These are phyloP conservation scores for Ophiostoma tasmaniense DNA, from an alignment of 2,329 filamentous ascomycete species.

Conservation along the genomic window DNA sequence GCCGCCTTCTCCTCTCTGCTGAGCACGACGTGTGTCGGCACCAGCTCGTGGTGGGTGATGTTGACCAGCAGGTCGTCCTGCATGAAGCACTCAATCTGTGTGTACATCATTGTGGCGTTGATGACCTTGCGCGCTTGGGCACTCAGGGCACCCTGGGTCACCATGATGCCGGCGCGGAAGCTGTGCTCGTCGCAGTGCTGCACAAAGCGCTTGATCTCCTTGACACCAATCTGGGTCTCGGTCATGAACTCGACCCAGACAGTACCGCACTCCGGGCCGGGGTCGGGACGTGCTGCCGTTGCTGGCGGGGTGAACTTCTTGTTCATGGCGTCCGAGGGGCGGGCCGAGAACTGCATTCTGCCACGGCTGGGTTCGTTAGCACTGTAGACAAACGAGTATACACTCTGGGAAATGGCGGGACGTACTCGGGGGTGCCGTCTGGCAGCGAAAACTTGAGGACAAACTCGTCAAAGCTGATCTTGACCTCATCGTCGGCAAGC, in stretches of 20 bases:
- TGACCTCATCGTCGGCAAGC: conserved; percentile 79
- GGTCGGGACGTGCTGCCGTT: conserved; percentile 60
- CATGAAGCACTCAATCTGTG: conserved; percentile 86
- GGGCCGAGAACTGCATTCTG: conserved; percentile 80
- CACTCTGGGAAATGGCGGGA: background rate
- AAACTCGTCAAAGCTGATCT: conserved; percentile 79
- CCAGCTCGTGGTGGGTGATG: conserved; percentile 94
- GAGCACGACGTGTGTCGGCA: conserved; percentile 85
- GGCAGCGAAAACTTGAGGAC: conserved; percentile 59
- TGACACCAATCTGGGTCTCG: conserved; percentile 74
- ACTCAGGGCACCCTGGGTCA: conserved; percentile 74
- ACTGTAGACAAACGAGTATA: background rate
- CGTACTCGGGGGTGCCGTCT: conserved; percentile 65
- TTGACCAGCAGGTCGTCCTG: conserved; percentile 96
- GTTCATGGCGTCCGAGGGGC: conserved; percentile 76
- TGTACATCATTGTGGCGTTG: conserved; percentile 63
- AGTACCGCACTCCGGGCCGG: conserved; percentile 66
- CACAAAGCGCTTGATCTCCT: conserved; percentile 85
- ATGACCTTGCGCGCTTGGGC: conserved; percentile 82
- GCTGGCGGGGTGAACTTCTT: conserved; percentile 69
- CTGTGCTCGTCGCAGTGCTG: conserved; percentile 70
- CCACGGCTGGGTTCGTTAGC: conserved; percentile 51
- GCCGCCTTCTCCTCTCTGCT: conserved; percentile 83
- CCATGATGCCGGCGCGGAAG: conserved; percentile 84
- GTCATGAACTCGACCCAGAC: conserved; percentile 88